These are phyloP conservation scores for Globisporangium paddicum DNA, from an alignment of 352 stramenopile genomes.

Conservation along the genomic window DNA sequence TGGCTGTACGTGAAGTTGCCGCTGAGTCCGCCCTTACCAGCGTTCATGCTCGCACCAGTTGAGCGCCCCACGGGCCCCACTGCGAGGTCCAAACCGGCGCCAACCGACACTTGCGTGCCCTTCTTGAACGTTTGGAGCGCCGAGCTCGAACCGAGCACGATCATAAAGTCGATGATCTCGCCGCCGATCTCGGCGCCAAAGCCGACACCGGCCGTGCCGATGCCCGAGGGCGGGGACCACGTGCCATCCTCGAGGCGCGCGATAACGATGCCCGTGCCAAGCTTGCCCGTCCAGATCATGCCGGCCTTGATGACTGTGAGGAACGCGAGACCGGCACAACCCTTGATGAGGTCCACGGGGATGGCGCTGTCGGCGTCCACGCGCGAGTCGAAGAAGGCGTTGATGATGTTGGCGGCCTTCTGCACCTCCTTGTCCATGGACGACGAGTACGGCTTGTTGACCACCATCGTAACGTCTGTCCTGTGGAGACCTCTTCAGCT, in stretches of 20 bases:
- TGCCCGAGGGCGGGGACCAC: slow-evolving; percentile 80
- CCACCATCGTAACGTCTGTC: slow-evolving; percentile 64
- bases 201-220: slow-evolving; percentile 75
- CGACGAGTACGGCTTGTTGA: slow-evolving; percentile 84
- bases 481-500: not conserved
- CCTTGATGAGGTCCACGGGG: slow-evolving; percentile 76
- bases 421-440: slow-evolving; percentile 85
- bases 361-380: slow-evolving; percentile 71
- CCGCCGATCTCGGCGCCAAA: slow-evolving; percentile 82
- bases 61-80: slow-evolving; percentile 67
- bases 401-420: slow-evolving; percentile 80
- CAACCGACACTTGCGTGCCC: slow-evolving; percentile 75
- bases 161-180: slow-evolving; percentile 89
- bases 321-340: slow-evolving; percentile 72
- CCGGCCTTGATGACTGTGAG: slow-evolving; percentile 85
- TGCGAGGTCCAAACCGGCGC: slow-evolving; percentile 69
- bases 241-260: slow-evolving; percentile 72
- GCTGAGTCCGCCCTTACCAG: slow-evolving; percentile 67
- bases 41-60: slow-evolving; percentile 71
- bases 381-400: slow-evolving; percentile 78
- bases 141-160: slow-evolving; percentile 66
- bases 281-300: slow-evolving; percentile 80
- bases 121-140: slow-evolving; percentile 84
- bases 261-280: slow-evolving; percentile 82
- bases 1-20: slow-evolving; percentile 87